These are phyloP conservation scores for Withania somnifera DNA, from an alignment of 305 asterid species.

Conservation along the genomic window DNA sequence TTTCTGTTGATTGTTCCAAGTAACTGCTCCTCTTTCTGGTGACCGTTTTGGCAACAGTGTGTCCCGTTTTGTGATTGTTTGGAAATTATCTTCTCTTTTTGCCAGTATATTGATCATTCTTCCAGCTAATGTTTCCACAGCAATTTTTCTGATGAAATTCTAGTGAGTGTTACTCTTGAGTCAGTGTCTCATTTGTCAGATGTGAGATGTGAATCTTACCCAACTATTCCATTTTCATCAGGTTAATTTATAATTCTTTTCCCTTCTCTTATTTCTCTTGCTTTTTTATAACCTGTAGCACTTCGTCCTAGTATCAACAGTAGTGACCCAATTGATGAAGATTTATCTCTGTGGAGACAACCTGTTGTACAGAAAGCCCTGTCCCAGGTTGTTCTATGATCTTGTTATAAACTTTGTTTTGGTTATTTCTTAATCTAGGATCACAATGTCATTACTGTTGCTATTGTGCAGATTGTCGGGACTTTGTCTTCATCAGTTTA, in stretches of 20 bases:
- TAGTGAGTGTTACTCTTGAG: background rate
- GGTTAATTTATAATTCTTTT: background rate
- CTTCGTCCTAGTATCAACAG: slow-evolving; percentile 76
- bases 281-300: slow-evolving; percentile 43
- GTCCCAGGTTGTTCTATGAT: slow-evolving; percentile 47
- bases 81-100: background rate
- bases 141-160: background rate
- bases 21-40: background rate
- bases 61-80: background rate
- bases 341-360: slow-evolving; percentile 84
- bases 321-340: slow-evolving; percentile 65
- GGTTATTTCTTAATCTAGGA: background rate
- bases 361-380: slow-evolving; percentile 72
- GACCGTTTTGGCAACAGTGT: background rate
- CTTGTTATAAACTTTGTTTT: slow-evolving; percentile 4
- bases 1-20: background rate
- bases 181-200: background rate
- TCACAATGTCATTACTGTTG: slow-evolving; percentile 1
- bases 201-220: background rate
- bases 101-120: background rate
- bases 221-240: background rate
- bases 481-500: slow-evolving; percentile 64
- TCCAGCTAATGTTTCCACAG: background rate
- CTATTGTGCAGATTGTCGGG: slow-evolving; percentile 70
- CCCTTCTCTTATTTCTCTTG: slow-evolving; percentile 10